Percentiles rank a stretch among this genome's conserved stretches.
Evolutionary conservation across 495 filamentous ascomycete genomes (phyloP).

Genomic region (Hyaloscypha finlandica): DNA sequence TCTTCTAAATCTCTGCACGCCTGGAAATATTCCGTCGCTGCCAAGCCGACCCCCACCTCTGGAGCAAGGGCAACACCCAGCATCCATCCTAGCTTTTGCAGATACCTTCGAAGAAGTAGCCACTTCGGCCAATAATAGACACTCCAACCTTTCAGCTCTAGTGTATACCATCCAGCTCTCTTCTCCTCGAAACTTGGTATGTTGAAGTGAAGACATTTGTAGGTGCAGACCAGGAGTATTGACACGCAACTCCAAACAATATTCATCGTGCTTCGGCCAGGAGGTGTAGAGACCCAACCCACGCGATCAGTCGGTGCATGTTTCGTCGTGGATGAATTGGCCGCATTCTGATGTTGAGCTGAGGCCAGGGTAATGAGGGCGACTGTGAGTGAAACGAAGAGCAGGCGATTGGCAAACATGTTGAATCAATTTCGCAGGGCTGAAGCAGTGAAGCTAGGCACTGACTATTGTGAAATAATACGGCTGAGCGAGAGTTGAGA

Average conservation of each 20-base stretch:
- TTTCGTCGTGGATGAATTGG: too few species aligned
- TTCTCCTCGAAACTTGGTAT: slow-evolving; percentile 8
- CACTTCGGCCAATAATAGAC: background rate
- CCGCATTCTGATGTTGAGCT: too few species aligned
- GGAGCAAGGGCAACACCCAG: slow-evolving; percentile 20
- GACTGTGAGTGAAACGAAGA: too few species aligned
- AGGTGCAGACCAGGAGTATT: slow-evolving; percentile 8
- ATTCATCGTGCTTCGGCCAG: slow-evolving; percentile 3
- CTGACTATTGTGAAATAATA: too few species aligned
- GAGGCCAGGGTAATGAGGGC: too few species aligned
- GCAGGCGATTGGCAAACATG: too few species aligned
- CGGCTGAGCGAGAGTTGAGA: too few species aligned
- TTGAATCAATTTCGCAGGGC: too few species aligned
- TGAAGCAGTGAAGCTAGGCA: too few species aligned
- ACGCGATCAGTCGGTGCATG: background rate
- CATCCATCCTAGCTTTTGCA: slow-evolving; percentile 20
- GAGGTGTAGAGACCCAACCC: slow-evolving; percentile 1
- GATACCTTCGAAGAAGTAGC: background rate
- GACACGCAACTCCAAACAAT: slow-evolving; percentile 13
- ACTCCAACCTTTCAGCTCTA: background rate
- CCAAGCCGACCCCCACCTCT: slow-evolving; percentile 19
- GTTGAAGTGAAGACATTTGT: slow-evolving; percentile 12
- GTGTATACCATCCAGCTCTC: background rate
- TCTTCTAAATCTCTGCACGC: background rate
- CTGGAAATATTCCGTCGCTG: slow-evolving; percentile 13